Conservation (phyloP, 495 filamentous ascomycete genomes). For the Tuber melanosporum region DNA sequence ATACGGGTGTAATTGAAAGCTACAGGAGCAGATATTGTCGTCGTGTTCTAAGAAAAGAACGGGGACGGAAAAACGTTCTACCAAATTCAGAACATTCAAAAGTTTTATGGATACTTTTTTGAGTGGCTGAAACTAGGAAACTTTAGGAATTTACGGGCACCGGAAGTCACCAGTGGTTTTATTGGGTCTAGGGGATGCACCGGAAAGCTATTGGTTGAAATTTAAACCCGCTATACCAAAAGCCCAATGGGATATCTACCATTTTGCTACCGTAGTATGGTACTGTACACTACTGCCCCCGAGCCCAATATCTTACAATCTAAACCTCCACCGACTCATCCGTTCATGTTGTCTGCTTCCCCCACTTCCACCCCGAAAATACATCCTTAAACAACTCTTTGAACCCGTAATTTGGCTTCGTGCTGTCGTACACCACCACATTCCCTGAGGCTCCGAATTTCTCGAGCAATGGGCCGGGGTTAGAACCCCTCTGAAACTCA, state of each 20-base stretch:
- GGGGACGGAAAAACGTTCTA: neutral
- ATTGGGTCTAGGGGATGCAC: neutral
- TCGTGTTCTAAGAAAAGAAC: neutral
- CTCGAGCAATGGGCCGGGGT: slow-evolving; percentile 48
- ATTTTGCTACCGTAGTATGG: neutral
- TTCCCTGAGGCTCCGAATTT: slow-evolving; percentile 50
- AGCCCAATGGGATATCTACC: neutral
- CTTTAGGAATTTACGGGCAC: neutral
- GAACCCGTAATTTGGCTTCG: slow-evolving; percentile 68
- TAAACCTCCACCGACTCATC: neutral
- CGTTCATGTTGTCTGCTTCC: slow-evolving; percentile 19
- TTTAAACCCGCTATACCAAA: neutral
- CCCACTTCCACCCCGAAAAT: slow-evolving; percentile 45
- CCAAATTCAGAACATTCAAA: neutral
- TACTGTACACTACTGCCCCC: neutral
- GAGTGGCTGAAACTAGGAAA: neutral
- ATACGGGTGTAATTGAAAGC: neutral
- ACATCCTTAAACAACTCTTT: slow-evolving; percentile 82
- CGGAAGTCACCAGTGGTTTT: neutral
- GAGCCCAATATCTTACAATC: slow-evolving; percentile 10
- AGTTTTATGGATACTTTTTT: neutral
- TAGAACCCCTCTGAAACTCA: slow-evolving; percentile 26
- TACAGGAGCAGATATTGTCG: neutral
- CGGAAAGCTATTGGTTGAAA: neutral
- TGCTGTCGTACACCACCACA: slow-evolving; percentile 62